Evolutionary conservation across 2,329 filamentous ascomycete species (phyloP).

Genomic region (Talaromyces atroroseus): DNA sequence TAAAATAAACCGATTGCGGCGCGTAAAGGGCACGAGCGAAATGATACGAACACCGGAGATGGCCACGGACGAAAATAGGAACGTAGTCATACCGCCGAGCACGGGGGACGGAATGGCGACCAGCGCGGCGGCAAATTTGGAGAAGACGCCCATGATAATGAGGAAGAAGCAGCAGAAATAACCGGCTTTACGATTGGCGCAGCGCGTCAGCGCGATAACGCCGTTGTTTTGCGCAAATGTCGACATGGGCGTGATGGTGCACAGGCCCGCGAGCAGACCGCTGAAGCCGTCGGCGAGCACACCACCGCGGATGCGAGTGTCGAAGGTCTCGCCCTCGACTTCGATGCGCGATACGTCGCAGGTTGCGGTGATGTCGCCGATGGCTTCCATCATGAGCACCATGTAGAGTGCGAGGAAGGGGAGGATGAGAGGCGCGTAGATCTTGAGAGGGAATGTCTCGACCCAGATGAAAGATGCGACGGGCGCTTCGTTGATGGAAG

Average conservation of each 20-base stretch:
- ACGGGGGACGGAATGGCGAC: conserved; percentile 56
- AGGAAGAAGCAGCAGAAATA: conserved; percentile 63
- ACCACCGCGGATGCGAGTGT: conserved; percentile 64
- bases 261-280: conserved; percentile 57
- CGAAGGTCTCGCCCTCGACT: conserved; percentile 59
- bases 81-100: conserved; percentile 52
- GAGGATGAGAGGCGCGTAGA: conserved; percentile 63
- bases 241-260: conserved; percentile 63
- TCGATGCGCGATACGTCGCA: conserved; percentile 61
- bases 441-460: conserved; percentile 59
- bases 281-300: conserved; percentile 64
- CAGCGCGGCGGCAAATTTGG: conserved; percentile 64
- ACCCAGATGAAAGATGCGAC: conserved; percentile 66
- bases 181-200: conserved; percentile 62
- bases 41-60: conserved; percentile 64
- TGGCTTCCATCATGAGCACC: conserved; percentile 63
- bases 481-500: conserved; percentile 56
- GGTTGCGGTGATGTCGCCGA: conserved; percentile 63
- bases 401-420: conserved; percentile 55
- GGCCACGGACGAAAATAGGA: conserved; percentile 62
- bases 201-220: conserved; percentile 62
- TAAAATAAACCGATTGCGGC: conserved; percentile 62
- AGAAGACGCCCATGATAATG: conserved; percentile 63
- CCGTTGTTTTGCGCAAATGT: conserved; percentile 66
- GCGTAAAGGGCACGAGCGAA: conserved; percentile 56